These are phyloP conservation scores for Aquilaria malaccensis DNA, from an alignment of 345 rosid species.

Conservation along the genomic window DNA sequence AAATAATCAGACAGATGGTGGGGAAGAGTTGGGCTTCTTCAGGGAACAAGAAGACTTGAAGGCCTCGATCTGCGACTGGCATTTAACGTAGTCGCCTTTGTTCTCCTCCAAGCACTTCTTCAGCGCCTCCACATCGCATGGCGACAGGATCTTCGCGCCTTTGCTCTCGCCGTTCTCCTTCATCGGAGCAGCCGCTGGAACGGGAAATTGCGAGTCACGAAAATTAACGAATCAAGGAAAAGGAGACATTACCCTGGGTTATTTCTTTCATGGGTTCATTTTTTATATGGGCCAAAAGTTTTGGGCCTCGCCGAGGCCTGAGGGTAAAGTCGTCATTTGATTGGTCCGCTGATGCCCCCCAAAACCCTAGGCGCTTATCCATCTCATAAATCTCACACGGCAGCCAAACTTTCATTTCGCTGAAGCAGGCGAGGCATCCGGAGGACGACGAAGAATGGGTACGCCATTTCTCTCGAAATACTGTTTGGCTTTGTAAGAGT, in stretches of 20 bases:
- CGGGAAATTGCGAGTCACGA: no score
- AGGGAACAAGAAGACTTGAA: constrained; percentile 67
- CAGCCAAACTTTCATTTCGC: constrained; percentile 6
- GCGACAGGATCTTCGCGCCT: constrained; percentile 33
- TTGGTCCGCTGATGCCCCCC: background rate
- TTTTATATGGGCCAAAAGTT: no score
- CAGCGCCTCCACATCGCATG: constrained; percentile 78
- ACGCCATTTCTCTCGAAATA: constrained; percentile 11
- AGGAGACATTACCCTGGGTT: no score
- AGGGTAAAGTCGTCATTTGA: constrained; percentile 11
- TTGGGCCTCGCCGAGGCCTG: no score
- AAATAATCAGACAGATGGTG: background rate
- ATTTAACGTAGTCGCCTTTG: constrained; percentile 67
- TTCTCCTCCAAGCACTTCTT: constrained; percentile 88
- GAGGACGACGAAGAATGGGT: constrained; percentile 30
- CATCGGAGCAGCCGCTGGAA: constrained; percentile 8
- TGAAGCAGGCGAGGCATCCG: constrained; percentile 15
- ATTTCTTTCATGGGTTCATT: no score
- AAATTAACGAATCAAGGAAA: no score
- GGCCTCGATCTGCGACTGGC: constrained; percentile 70
- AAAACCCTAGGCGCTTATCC: constrained; percentile 20
- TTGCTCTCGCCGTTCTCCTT: constrained; percentile 20
- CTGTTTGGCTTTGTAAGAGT: background rate
- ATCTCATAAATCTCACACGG: background rate
- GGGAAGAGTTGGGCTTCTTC: constrained; percentile 33